Evolutionary conservation across 148 eudicot species (phyloP).

Genomic region (Arbutus unedo): DNA sequence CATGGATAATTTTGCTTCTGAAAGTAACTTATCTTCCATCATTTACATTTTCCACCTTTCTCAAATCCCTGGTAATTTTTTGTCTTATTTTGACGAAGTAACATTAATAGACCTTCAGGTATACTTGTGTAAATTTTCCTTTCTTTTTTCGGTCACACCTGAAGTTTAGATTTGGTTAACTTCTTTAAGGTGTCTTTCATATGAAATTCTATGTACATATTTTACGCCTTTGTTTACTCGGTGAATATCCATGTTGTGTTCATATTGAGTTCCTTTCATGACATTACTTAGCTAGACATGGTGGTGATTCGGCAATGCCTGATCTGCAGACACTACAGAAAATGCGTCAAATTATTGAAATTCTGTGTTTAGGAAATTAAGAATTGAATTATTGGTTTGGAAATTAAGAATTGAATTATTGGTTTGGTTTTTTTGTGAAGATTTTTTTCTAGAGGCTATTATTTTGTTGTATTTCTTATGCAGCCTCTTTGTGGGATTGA

Average conservation of each 20-base stretch:
- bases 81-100: not conserved
- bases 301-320: not conserved
- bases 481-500: conserved; percentile 96
- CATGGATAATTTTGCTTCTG: not conserved
- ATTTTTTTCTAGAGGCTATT: not conserved
- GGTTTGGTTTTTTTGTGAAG: not conserved
- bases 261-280: not conserved
- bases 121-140: not conserved
- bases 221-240: not conserved
- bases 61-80: not conserved
- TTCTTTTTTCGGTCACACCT: not conserved
- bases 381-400: conserved; percentile 1
- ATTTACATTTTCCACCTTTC: not conserved
- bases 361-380: not conserved
- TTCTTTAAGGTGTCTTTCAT: not conserved
- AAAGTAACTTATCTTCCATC: not conserved
- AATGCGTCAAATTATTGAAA: not conserved
- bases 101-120: not conserved
- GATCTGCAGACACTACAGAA: conserved; percentile 4
- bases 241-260: not conserved
- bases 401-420: too few relatives aligned
- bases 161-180: conserved; percentile 1
- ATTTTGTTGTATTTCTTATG: conserved; percentile 37
- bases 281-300: not conserved
- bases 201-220: not conserved